Percentiles rank a stretch among this genome's conserved stretches.
Evolutionary conservation across 208 protist genomes (phyloP).

Genomic region (Wallacemonas sp.): DNA sequence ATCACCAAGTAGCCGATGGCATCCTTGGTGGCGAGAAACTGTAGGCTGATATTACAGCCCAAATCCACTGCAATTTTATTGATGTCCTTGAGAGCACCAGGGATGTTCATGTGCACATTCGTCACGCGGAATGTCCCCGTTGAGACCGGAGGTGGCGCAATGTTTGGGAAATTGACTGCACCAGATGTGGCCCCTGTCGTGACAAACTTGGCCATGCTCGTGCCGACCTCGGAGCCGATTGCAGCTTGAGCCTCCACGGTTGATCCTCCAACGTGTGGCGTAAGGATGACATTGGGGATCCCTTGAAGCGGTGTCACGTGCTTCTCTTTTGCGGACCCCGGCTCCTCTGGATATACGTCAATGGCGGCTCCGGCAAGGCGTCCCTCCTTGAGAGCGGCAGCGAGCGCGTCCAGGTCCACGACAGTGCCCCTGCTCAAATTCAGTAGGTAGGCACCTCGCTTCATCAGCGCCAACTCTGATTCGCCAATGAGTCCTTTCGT

Average conservation of each 20-base stretch:
- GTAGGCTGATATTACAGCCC: conserved; percentile 79
- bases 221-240: conserved; percentile 91
- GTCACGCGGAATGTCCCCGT: conserved; percentile 71
- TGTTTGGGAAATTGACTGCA: conserved; percentile 93
- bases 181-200: conserved; percentile 77
- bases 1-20: conserved; percentile 83
- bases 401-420: conserved; percentile 84
- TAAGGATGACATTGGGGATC: conserved; percentile 93
- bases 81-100: conserved; percentile 90
- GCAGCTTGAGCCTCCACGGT: conserved; percentile 92
- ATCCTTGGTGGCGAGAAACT: conserved; percentile 72
- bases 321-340: conserved; percentile 44
- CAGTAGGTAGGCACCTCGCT: conserved; percentile 78
- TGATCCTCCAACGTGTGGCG: conserved; percentile 93
- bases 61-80: conserved; percentile 87
- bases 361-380: conserved; percentile 88
- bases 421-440: conserved; percentile 86
- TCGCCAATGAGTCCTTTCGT: conserved; percentile 84
- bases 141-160: conserved; percentile 54
- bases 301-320: conserved; percentile 71
- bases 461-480: conserved; percentile 72
- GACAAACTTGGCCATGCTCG: conserved; percentile 83
- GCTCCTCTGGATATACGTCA: conserved; percentile 94
- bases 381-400: conserved; percentile 59
- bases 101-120: conserved; percentile 91